A percentile compares a stretch with the other conserved stretches of the same genome.
These are phyloP conservation scores for Septoria petroselini DNA, from an alignment of 2,329 filamentous ascomycete genomes.

Conservation along the genomic window DNA sequence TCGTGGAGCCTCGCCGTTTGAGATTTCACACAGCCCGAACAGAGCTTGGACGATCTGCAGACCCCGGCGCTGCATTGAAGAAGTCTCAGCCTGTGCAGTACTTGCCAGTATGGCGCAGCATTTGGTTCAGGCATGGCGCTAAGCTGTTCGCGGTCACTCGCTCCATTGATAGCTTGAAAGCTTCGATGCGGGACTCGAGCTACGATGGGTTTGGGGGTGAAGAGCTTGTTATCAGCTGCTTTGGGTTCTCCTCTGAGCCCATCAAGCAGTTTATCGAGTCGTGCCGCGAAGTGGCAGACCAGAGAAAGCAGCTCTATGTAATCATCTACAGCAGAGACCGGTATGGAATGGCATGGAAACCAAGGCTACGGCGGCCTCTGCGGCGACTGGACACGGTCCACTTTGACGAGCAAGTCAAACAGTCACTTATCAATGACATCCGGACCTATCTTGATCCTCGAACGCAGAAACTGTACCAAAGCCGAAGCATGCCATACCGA, in stretches of 20 bases:
- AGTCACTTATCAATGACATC: constrained; percentile 63
- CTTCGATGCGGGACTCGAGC: constrained; percentile 20
- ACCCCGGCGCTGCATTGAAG: constrained; percentile 27
- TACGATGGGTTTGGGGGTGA: constrained; percentile 31
- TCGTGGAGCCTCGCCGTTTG: constrained; percentile 24
- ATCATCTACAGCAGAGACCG: constrained; percentile 41
- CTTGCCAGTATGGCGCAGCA: constrained; percentile 27
- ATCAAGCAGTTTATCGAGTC: constrained; percentile 45
- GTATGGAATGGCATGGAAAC: constrained; percentile 37
- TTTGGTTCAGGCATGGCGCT: constrained; percentile 27
- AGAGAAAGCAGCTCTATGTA: constrained; percentile 42
- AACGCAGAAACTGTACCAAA: constrained; percentile 72
- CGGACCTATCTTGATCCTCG: constrained; percentile 70
- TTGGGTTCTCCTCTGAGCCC: constrained; percentile 46
- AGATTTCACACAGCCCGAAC: constrained; percentile 29
- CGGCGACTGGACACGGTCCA: constrained; percentile 70
- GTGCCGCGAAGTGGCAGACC: constrained; percentile 41
- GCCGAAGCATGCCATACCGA: constrained; percentile 78
- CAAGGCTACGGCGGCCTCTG: constrained; percentile 51
- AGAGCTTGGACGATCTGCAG: constrained; percentile 22
- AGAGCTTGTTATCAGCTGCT: constrained; percentile 41
- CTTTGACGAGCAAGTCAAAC: constrained; percentile 63
- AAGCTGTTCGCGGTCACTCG: constrained; percentile 23
- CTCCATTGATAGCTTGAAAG: constrained; percentile 24
- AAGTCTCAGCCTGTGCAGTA: constrained; percentile 27